Percentiles rank a stretch among this genome's conserved stretches.
These are phyloP conservation scores for Venustampulla echinocandica DNA, from an alignment of 495 filamentous ascomycete genomes.

Conservation along the genomic window DNA sequence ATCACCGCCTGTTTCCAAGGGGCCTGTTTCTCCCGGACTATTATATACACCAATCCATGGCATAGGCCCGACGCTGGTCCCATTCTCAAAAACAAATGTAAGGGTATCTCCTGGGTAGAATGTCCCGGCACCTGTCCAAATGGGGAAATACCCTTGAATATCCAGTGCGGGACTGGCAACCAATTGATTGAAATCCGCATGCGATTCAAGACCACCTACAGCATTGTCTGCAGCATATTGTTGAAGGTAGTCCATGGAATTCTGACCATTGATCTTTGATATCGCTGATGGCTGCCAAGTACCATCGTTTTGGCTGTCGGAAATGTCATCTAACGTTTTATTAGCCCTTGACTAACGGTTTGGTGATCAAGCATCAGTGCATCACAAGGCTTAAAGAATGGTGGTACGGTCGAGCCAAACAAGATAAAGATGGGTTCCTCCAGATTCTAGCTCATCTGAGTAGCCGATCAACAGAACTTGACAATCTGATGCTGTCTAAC, in stretches of 20 bases:
- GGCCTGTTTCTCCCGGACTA: constrained; percentile 27
- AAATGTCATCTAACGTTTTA: constrained; percentile 10
- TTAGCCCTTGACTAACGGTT: no score
- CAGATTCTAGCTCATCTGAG: no score
- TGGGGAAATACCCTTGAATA: constrained; percentile 30
- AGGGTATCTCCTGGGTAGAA: constrained; percentile 42
- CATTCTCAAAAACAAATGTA: constrained; percentile 34
- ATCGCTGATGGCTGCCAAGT: constrained; percentile 32
- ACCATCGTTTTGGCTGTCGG: constrained; percentile 2
- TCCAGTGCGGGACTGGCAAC: constrained; percentile 35
- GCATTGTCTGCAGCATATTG: constrained; percentile 32
- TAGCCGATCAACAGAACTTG: no score
- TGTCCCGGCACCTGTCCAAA: constrained; percentile 29
- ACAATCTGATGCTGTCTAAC: no score
- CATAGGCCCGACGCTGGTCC: no score
- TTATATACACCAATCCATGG: constrained; percentile 34
- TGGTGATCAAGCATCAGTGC: no score
- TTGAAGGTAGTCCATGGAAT: constrained; percentile 32
- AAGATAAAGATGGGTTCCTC: no score
- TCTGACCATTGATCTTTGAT: constrained; percentile 35
- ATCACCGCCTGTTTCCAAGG: constrained; percentile 39
- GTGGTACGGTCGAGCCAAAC: no score
- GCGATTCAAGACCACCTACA: constrained; percentile 33
- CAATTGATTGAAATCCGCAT: constrained; percentile 46
- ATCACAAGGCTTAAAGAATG: no score